phyloP scores from a whole-genome alignment of 2,329 filamentous ascomycete genomes.

The Keithomyces neogunnii region DNA sequence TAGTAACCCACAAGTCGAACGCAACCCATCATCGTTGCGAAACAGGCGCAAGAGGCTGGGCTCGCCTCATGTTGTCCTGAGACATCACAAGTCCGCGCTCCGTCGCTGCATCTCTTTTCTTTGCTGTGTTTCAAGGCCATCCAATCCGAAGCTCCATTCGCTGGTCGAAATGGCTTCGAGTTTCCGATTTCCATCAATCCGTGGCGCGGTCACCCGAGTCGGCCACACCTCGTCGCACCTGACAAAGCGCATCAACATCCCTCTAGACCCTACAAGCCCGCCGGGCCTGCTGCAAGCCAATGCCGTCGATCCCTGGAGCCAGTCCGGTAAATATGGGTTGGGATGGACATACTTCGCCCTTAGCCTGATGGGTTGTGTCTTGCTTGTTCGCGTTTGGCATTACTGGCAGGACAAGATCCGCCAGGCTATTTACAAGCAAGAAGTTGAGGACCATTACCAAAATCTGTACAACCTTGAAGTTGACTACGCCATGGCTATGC shows the following conservation, averaged over 20 bases:
- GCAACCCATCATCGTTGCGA: not conserved
- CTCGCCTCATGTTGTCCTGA: constrained; percentile 2
- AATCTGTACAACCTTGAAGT: constrained; percentile 42
- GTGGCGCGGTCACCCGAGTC: constrained; percentile 23
- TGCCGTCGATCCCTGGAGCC: constrained; percentile 67
- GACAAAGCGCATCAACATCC: constrained; percentile 50
- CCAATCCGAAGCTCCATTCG: not conserved
- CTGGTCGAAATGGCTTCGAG: constrained; percentile 32
- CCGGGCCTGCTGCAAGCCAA: constrained; percentile 54
- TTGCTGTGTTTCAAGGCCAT: not conserved
- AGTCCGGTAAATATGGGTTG: constrained; percentile 77
- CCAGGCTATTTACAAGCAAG: constrained; percentile 79
- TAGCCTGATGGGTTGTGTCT: constrained; percentile 57
- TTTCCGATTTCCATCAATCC: constrained; percentile 19
- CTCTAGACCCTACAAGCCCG: constrained; percentile 50
- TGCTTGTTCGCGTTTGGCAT: constrained; percentile 71
- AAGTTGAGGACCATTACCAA: constrained; percentile 58
- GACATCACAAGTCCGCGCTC: not conserved
- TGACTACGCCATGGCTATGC: constrained; percentile 35
- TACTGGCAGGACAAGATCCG: constrained; percentile 91
- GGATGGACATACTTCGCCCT: constrained; percentile 86
- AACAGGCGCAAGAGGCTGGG: not conserved
- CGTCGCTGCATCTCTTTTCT: not conserved
- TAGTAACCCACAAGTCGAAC: not conserved
- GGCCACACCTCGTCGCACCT: constrained; percentile 29